Base-by-base conservation (phyloP, 2,329 filamentous ascomycete species). In the Colletotrichum sp. region DNA sequence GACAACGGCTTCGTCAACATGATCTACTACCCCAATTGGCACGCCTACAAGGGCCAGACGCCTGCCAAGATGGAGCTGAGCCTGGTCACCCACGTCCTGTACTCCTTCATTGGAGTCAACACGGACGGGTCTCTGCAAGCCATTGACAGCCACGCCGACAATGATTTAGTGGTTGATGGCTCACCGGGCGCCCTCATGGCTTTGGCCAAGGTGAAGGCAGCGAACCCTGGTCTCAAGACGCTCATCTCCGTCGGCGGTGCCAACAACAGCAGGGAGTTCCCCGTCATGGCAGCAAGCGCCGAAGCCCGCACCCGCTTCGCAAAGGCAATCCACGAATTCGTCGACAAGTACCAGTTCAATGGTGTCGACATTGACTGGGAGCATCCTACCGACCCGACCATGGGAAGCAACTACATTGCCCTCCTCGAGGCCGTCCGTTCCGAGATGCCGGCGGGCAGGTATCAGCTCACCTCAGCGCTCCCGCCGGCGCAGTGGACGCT, bases 201-300 rank as follows among this genome's bases (percentile, higher is more conserved):
- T 2, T 86, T 93, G 29, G 84, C 86, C 15, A 85, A 89, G 74
- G 82, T 93, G 68, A 93, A 93, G 80, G 82, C 83, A 57, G 85
- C 87, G 72, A 87, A 91, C 70, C 88, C 87, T 2, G 84, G 87
- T 73, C 82, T 93, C 76, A 89, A 89, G 76, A 87, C 91, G 3
- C 83, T 94, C 16, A 83, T 93, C 7, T 93, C 92, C 1, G 84
- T 94, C 31, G 92, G 92, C n/a, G 92, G 92, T 27, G 91, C 90
- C 18, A 86, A 85, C 16, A 91, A 89, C 21, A 93, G 91, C 78
- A 87, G 88, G 67, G 88, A 91, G 71, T 94, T 93, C 77, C 86
- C 91, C 2, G 82, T 80, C 15, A 86, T 93, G 27, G 90, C 92
- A 18, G 84, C 84, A 18, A 87, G 85, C 76, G 82, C 84, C 15